Percentiles rank a stretch among this genome's conserved stretches.
Evolutionary conservation across 2,329 filamentous ascomycete genomes (phyloP).

Genomic region (Trichophyton verrucosum): DNA sequence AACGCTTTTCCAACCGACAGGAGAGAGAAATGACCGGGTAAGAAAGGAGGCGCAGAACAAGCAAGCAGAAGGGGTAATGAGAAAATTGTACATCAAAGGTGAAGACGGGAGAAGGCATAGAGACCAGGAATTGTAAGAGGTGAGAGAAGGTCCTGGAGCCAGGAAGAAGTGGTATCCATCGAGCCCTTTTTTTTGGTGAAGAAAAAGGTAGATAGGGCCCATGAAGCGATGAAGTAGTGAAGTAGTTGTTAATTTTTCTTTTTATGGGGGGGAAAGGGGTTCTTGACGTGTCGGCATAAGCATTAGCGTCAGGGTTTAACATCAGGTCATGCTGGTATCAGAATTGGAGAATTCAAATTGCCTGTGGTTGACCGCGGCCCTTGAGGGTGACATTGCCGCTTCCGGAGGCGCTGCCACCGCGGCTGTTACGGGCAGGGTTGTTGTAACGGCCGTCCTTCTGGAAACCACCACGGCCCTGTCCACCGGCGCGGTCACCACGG

Average conservation of each 20-base stretch:
- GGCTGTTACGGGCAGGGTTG: constrained; percentile 37
- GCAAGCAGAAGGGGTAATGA: neutral
- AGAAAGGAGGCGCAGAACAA: neutral
- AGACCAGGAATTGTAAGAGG: no score
- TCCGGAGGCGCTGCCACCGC: constrained; percentile 49
- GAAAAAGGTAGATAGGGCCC: neutral
- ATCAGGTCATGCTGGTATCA: neutral
- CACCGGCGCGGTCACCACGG: constrained; percentile 54
- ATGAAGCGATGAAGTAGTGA: neutral
- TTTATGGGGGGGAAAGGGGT: neutral
- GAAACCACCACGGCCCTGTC: constrained; percentile 57
- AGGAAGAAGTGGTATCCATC: neutral
- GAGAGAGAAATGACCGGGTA: neutral
- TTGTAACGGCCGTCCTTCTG: constrained; percentile 54
- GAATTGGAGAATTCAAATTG: neutral
- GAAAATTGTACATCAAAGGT: constrained; percentile 5
- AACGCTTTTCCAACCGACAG: constrained; percentile 8
- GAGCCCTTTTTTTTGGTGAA: neutral
- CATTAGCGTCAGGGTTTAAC: neutral
- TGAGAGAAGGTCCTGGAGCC: neutral
- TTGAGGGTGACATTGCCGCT: constrained; percentile 41
- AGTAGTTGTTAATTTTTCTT: neutral
- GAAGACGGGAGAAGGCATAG: no score
- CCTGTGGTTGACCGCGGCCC: constrained; percentile 22
- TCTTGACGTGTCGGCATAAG: neutral